These are phyloP conservation scores for Backusella psychrophila DNA, from an alignment of 192 early-diverging fungal species.

Conservation along the genomic window DNA sequence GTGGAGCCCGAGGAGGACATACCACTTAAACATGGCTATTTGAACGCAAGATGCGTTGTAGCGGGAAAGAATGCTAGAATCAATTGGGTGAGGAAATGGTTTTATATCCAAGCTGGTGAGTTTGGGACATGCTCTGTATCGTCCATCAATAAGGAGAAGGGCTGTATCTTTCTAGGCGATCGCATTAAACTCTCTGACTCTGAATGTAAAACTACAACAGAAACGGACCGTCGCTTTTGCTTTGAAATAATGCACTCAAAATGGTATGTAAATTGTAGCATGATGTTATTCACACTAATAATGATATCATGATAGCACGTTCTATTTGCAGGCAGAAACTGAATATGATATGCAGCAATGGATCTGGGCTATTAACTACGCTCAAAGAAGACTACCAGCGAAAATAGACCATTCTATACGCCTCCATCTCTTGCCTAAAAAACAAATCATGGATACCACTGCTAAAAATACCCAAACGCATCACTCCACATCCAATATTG, in stretches of 20 bases:
- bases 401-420: background rate
- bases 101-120: constrained; percentile 57
- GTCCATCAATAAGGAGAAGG: constrained; percentile 34
- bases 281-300: constrained; percentile 4
- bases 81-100: constrained; percentile 59
- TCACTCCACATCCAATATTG: background rate
- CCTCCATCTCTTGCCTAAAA: background rate
- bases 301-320: constrained; percentile 30
- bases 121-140: constrained; percentile 48
- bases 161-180: constrained; percentile 39
- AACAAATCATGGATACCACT: background rate
- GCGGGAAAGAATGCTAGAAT: constrained; percentile 43
- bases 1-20: background rate
- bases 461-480: background rate
- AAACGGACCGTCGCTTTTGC: constrained; percentile 67
- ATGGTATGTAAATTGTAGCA: constrained; percentile 41
- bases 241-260: constrained; percentile 66
- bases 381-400: background rate
- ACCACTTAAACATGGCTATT: constrained; percentile 59
- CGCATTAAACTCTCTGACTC: constrained; percentile 57
- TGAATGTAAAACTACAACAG: constrained; percentile 45
- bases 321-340: constrained; percentile 65
- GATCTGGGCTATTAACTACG: constrained; percentile 37
- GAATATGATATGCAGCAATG: constrained; percentile 67
- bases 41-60: constrained; percentile 42